Conservation (phyloP, 2,329 filamentous ascomycete genomes). For the Plectosphaerella plurivora region DNA sequence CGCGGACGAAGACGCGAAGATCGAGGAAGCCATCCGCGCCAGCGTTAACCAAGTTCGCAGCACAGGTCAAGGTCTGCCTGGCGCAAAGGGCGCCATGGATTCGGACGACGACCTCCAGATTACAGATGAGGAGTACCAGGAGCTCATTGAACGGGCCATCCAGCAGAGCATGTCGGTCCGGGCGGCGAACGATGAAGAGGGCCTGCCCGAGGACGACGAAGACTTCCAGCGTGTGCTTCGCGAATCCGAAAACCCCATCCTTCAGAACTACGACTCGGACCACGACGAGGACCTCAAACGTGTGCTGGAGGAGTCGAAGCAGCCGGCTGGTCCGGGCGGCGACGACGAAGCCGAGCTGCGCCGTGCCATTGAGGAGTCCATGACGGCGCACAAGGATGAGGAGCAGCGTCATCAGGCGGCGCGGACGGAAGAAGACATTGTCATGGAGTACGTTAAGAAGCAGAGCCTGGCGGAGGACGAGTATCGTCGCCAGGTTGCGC, state of each 20-base stretch:
- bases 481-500: constrained; percentile 27
- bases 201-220: constrained; percentile 23
- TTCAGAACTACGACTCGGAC: constrained; percentile 12
- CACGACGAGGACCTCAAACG: constrained; percentile 32
- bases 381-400: constrained; percentile 38
- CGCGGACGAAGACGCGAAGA: constrained; percentile 60
- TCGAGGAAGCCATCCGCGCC: constrained; percentile 71
- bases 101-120: constrained; percentile 38
- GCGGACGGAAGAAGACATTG: constrained; percentile 64
- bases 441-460: constrained; percentile 73
- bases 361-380: constrained; percentile 42
- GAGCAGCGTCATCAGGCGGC: constrained; percentile 33
- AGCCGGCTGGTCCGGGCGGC: constrained; percentile 9
- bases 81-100: constrained; percentile 16
- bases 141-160: constrained; percentile 51
- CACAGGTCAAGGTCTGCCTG: constrained; percentile 11
- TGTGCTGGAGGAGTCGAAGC: constrained; percentile 36
- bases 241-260: constrained; percentile 23
- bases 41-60: constrained; percentile 56
- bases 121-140: constrained; percentile 55
- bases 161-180: constrained; percentile 40
- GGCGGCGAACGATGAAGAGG: constrained; percentile 4
- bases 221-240: constrained; percentile 36
- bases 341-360: constrained; percentile 40
- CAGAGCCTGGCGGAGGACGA: constrained; percentile 70